A percentile compares a stretch with the other conserved stretches of the same genome.
These are phyloP conservation scores for Tylopilus sp. DNA, from an alignment of 768 basidiomycete species.

Conservation along the genomic window DNA sequence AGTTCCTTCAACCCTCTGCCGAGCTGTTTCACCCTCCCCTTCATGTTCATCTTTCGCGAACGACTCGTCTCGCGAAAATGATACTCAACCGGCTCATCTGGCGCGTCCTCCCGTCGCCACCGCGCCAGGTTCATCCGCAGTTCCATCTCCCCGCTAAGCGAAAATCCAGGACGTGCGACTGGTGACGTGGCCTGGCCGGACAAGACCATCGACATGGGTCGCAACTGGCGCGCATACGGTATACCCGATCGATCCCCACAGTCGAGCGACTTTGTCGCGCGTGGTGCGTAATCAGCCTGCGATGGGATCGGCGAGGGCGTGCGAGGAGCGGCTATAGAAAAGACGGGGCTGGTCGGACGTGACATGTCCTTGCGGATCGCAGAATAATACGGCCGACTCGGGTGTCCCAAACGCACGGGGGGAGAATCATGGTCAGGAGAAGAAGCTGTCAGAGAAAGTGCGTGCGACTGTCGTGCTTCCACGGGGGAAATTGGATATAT, in stretches of 20 bases:
- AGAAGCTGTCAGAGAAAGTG: slow-evolving; percentile 20
- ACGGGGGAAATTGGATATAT: slow-evolving; percentile 10
- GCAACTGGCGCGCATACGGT: slow-evolving; percentile 18
- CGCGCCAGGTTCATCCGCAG: slow-evolving; percentile 52
- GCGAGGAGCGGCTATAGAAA: slow-evolving; percentile 23
- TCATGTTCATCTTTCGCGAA: slow-evolving; percentile 22
- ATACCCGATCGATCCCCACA: slow-evolving; percentile 20
- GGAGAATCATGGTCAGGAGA: slow-evolving; percentile 21
- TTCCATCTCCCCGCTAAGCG: slow-evolving; percentile 59
- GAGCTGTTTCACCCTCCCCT: slow-evolving; percentile 27
- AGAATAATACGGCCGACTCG: slow-evolving; percentile 51
- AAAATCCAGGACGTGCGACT: slow-evolving; percentile 38
- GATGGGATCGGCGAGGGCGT: slow-evolving; percentile 27
- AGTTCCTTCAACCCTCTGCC: slow-evolving; percentile 32
- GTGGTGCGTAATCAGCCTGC: slow-evolving; percentile 20
- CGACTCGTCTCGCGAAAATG: slow-evolving; percentile 28
- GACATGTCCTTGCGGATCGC: slow-evolving; percentile 50
- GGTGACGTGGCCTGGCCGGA: slow-evolving; percentile 20
- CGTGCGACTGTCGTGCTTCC: slow-evolving; percentile 21
- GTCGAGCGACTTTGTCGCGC: slow-evolving; percentile 35
- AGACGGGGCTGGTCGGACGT: slow-evolving; percentile 36
- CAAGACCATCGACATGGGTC: slow-evolving; percentile 29
- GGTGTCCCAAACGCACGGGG: slow-evolving; percentile 45
- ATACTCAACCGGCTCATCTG: slow-evolving; percentile 30
- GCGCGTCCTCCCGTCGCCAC: slow-evolving; percentile 31